Base-by-base conservation (phyloP, 371 early-diverging fungal species). In the Mortierella sp. region DNA sequence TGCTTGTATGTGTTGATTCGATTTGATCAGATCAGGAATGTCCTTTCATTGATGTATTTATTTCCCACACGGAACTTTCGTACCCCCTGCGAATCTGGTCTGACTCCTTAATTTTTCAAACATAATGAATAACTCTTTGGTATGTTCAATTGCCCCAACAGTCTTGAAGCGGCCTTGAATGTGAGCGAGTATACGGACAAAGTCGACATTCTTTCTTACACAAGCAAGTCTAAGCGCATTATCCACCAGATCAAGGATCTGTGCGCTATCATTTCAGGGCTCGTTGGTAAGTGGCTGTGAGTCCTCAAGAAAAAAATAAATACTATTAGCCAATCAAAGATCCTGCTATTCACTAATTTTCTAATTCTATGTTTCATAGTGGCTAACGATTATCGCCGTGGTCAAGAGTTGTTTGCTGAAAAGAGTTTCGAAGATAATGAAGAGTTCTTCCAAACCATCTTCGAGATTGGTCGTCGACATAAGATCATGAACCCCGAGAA, bases 401-500 rank as follows among this genome's bases (percentile, higher is more conserved):
- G 98, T 1, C 97, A 97, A 76, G 89, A 91, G 60, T 83, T 98
- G 37, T 96, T 98, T 82, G 88, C 91, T 37, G 93, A 96, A 49
- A 86, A 93, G 65, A 87, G 87, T 34, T 98, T 95, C 78, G 92
- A 90, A 51, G 92, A 96, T 37, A 98, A 97, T 71, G 93, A 89
- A 55, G 93, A 91, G 61, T 96, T 98, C 63, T 98, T 92, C 84
- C 95, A 95, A 66, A 87, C 83, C 49, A 90, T 97, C n/a, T 96
- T 97, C 80, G 99, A 98, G 84, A 90, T 98, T 64, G 99, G 99
- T 19, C 91, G 99, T 57, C 85, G 99, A 40, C 94, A 98, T 83
- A 98, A 98, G 86, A 96, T 98, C 72, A 96, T 96, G 96, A 98
- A 98, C 68, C 99, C 99, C 0, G 98, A 98, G 81, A 96, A 96